Evolutionary conservation across 2,329 filamentous ascomycete genomes (phyloP).

Genomic region (Aureobasidium sp.): DNA sequence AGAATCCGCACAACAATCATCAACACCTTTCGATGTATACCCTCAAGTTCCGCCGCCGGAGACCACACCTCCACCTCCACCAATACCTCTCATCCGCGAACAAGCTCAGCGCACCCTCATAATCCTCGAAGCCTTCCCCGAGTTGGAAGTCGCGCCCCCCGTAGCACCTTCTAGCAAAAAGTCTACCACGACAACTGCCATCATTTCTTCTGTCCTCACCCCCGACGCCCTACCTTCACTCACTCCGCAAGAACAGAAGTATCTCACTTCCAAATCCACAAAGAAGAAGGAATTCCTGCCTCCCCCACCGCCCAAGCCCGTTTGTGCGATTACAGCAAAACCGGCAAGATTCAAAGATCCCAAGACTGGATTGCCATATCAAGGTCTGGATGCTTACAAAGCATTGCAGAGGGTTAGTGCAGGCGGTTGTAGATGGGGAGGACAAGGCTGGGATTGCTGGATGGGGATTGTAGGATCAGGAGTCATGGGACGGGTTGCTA

Average conservation of each 20-base stretch:
- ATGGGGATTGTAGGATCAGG: conserved; percentile 50
- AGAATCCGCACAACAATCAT: not conserved
- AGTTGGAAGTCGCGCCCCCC: conserved; percentile 16
- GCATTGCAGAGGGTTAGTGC: conserved; percentile 67
- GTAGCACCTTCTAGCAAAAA: not conserved
- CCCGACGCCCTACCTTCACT: conserved; percentile 40
- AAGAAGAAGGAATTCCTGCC: conserved; percentile 28
- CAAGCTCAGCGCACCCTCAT: conserved; percentile 25
- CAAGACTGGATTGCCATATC: conserved; percentile 71
- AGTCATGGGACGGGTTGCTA: conserved; percentile 48
- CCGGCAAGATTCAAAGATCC: conserved; percentile 80
- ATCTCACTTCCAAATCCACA: conserved; percentile 43
- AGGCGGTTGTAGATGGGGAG: conserved; percentile 70
- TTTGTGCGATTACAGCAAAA: conserved; percentile 76
- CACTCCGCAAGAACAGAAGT: conserved; percentile 39
- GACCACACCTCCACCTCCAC: conserved; percentile 13
- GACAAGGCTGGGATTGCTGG: conserved; percentile 71
- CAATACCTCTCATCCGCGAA: conserved; percentile 22
- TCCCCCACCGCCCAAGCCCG: conserved; percentile 24
- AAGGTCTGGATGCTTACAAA: conserved; percentile 69
- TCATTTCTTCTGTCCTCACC: conserved; percentile 49
- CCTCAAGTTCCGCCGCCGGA: not conserved
- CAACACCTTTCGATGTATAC: not conserved
- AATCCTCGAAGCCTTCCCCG: conserved; percentile 26
- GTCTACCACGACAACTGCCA: conserved; percentile 17